Conservation (phyloP, 306 rosid genomes). For the Citrullus colocynthis region DNA sequence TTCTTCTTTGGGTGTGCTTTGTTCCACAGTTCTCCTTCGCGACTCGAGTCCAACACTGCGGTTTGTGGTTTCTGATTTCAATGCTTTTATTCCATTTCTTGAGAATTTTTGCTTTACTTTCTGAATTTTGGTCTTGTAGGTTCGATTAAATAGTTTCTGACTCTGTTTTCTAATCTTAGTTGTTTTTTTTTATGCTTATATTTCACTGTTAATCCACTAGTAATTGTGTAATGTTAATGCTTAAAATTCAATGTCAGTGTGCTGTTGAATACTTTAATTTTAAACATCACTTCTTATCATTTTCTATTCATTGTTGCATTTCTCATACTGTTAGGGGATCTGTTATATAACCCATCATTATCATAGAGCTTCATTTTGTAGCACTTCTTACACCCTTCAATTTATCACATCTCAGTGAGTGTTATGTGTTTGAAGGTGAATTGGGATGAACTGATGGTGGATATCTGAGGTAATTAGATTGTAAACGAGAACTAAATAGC, state of each 20-base stretch:
- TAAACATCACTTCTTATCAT: neutral
- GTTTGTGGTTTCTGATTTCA: neutral
- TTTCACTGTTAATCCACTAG: neutral
- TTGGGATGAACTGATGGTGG: neutral
- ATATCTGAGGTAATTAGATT: neutral
- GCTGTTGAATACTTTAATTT: neutral
- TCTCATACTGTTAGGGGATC: neutral
- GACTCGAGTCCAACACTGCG: slow-evolving; percentile 1
- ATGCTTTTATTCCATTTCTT: neutral
- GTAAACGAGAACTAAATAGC: neutral
- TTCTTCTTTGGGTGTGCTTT: neutral
- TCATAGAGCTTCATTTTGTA: neutral
- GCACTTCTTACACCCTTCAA: neutral
- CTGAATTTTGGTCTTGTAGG: neutral
- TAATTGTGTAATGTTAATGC: neutral
- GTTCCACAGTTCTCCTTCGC: neutral
- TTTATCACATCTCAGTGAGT: neutral
- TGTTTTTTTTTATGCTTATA: neutral
- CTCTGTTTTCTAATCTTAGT: neutral
- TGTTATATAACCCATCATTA: neutral
- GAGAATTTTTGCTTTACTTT: neutral
- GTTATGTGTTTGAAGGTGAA: neutral
- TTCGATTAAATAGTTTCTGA: neutral
- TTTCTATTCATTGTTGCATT: neutral
- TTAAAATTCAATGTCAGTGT: neutral